Evolutionary conservation across 2,329 filamentous ascomycete genomes (phyloP).

Genomic region (Aspergillus chevalieri): DNA sequence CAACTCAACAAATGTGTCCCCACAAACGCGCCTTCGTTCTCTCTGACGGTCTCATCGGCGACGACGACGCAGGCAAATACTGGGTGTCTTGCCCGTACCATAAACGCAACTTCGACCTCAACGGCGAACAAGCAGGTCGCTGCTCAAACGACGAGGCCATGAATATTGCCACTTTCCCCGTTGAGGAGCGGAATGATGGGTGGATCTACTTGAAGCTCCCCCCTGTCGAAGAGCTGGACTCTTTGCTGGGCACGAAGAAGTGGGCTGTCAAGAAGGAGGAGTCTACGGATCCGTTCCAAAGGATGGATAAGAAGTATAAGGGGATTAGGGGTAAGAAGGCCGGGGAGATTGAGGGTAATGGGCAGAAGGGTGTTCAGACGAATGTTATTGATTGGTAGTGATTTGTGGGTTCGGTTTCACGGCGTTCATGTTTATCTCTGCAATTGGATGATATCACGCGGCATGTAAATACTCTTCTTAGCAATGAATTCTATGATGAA

Average conservation of each 20-base stretch:
- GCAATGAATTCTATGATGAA: no score
- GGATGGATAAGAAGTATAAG: constrained; percentile 52
- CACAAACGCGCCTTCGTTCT: constrained; percentile 89
- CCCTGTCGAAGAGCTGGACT: constrained; percentile 72
- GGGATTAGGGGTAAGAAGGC: constrained; percentile 50
- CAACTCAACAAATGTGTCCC: constrained; percentile 90
- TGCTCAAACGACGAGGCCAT: constrained; percentile 70
- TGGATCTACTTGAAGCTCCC: constrained; percentile 76
- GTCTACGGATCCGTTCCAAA: constrained; percentile 49
- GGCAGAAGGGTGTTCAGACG: constrained; percentile 12
- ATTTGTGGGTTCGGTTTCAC: background rate
- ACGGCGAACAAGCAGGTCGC: constrained; percentile 57
- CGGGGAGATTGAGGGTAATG: constrained; percentile 14
- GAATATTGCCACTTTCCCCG: constrained; percentile 75
- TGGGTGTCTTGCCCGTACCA: constrained; percentile 85
- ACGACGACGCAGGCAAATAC: constrained; percentile 53
- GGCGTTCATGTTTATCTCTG: background rate
- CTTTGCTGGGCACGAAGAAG: constrained; percentile 66
- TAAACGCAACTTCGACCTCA: constrained; percentile 81
- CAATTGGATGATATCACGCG: background rate
- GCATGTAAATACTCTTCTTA: no score
- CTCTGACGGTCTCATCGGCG: constrained; percentile 75
- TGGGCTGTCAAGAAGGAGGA: constrained; percentile 75
- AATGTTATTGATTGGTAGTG: constrained; percentile 32
- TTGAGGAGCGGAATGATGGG: constrained; percentile 68